A percentile compares a stretch with the other conserved stretches of the same genome.
phyloP scores from a whole-genome alignment of 805 yeast species.

The Kodamaea nitidulidarum region DNA sequence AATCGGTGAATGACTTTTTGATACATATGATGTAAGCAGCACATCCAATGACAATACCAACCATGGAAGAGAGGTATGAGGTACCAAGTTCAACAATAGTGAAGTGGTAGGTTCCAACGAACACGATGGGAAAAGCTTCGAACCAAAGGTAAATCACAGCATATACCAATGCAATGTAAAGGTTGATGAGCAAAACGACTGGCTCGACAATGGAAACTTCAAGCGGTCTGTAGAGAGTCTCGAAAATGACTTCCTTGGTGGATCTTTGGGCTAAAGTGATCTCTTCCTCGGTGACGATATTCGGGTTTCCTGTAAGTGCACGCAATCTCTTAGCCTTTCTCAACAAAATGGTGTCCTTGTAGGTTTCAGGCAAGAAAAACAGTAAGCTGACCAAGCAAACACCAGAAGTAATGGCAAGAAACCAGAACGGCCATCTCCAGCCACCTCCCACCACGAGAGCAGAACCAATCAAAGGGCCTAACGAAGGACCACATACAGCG shows the following conservation, averaged over 20 bases:
- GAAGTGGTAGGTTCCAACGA: slow-evolving; percentile 41
- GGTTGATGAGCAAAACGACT: slow-evolving; percentile 48
- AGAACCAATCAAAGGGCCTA: slow-evolving; percentile 55
- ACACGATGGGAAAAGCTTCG: slow-evolving; percentile 61
- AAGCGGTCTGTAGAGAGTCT: slow-evolving; percentile 46
- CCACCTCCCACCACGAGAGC: slow-evolving; percentile 41
- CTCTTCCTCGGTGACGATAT: slow-evolving; percentile 41
- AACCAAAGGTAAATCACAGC: slow-evolving; percentile 53
- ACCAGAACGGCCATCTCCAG: slow-evolving; percentile 58
- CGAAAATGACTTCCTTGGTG: slow-evolving; percentile 15
- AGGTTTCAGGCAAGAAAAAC: slow-evolving; percentile 47
- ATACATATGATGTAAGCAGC: slow-evolving; percentile 10
- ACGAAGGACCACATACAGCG: slow-evolving; percentile 51
- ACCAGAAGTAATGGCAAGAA: slow-evolving; percentile 40
- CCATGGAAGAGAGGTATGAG: slow-evolving; percentile 42
- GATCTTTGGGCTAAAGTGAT: slow-evolving; percentile 23
- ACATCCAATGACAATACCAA: slow-evolving; percentile 37
- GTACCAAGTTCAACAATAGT: slow-evolving; percentile 45
- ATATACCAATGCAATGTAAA: slow-evolving; percentile 50
- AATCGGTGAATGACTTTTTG: slow-evolving; percentile 12
- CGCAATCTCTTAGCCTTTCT: slow-evolving; percentile 49
- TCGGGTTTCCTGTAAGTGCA: slow-evolving; percentile 44
- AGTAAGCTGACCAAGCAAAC: slow-evolving; percentile 30
- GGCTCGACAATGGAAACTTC: slow-evolving; percentile 52
- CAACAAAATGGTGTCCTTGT: slow-evolving; percentile 39